Percentiles rank a stretch among this genome's conserved stretches.
Conservation (phyloP, 169 alveolate genomes). For the Babesia ovis region DNA sequence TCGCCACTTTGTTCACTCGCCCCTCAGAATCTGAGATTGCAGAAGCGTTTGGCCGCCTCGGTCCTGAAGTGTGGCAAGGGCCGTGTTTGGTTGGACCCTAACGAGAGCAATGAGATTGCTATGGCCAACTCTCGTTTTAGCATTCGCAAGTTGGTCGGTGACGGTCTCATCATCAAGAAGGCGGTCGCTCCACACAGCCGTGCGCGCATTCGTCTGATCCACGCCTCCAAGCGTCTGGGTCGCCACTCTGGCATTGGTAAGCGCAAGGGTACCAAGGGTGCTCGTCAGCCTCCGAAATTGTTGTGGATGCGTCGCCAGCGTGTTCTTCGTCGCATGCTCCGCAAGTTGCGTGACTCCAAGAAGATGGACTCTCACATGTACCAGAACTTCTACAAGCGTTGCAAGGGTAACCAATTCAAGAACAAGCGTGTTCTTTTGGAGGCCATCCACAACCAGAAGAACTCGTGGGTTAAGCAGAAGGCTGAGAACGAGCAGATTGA, state of each 20-base stretch:
- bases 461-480: slow-evolving; percentile 88
- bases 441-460: slow-evolving; percentile 93
- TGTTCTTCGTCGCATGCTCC: slow-evolving; percentile 95
- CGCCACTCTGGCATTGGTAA: slow-evolving; percentile 98
- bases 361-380: slow-evolving; percentile 95
- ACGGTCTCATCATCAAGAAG: slow-evolving; percentile 95
- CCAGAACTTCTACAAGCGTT: slow-evolving; percentile 95
- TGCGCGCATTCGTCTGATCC: slow-evolving; percentile 90
- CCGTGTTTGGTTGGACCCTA: slow-evolving; percentile 99
- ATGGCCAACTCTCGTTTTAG: slow-evolving; percentile 97
- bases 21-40: slow-evolving; percentile 87
- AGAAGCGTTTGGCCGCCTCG: slow-evolving; percentile 97
- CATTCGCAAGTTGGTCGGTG: slow-evolving; percentile 94
- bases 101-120: slow-evolving; percentile 94
- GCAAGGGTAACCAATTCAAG: slow-evolving; percentile 98
- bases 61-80: slow-evolving; percentile 95
- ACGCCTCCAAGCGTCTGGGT: slow-evolving; percentile 94
- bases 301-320: slow-evolving; percentile 98
- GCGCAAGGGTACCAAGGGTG: slow-evolving; percentile 96
- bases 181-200: slow-evolving; percentile 95
- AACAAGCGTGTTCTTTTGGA: slow-evolving; percentile 96
- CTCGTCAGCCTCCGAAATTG: slow-evolving; percentile 96
- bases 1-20: not conserved
- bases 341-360: slow-evolving; percentile 94
- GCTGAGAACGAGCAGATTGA: slow-evolving; percentile 84